Base-by-base conservation (phyloP, 1,139 yeast species). In the Scheffersomyces cryptocercus region DNA sequence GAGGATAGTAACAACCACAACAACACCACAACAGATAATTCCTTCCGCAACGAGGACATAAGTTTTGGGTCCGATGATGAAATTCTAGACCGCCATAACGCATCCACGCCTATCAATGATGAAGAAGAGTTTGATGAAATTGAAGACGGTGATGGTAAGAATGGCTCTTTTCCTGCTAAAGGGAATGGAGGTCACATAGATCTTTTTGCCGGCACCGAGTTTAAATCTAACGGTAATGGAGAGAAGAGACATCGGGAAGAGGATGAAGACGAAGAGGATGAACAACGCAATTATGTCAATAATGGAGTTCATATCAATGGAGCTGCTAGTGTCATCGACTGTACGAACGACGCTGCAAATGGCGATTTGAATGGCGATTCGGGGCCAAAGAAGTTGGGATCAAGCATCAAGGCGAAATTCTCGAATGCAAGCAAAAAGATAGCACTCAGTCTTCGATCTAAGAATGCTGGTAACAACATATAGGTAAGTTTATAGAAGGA, bases 61-160 rank as follows among this genome's bases (percentile, higher is more conserved):
- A 54, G 58, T 38, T 46, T 56, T 36, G 56, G 56, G 26, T 58
- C 60, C 6, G 66, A 59, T n/a, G 61, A 57, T n/a, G 67, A 61
- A 3, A 43, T 45, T n/a, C 45, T 54, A 34, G 56, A 51, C 13
- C 52, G 46, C 15, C 58, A 57, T 37, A 54, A 58, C 38, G 64
- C 57, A 0, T 65, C 69, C 4, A 65, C 69, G 1, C 71, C 71
- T 1, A 49, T 63, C 9, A 48, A 51, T 30, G 59, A 56, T 9
- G 62, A 56, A 8, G 54, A 49, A 7, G 46, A 45, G 20, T 20
- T 5, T 6, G 26, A 8, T 20, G 52, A 46, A 12, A 47, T 46
- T 39, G 44, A 39, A 10, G 52, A 43, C 28, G 24, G 20, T 11
- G 41, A 43, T 39, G 42, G 50, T 37, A 35, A 44, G 42, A 46